phyloP scores from a whole-genome alignment of 2,329 filamentous ascomycete species.

The Chrysoporthe cubensis region DNA sequence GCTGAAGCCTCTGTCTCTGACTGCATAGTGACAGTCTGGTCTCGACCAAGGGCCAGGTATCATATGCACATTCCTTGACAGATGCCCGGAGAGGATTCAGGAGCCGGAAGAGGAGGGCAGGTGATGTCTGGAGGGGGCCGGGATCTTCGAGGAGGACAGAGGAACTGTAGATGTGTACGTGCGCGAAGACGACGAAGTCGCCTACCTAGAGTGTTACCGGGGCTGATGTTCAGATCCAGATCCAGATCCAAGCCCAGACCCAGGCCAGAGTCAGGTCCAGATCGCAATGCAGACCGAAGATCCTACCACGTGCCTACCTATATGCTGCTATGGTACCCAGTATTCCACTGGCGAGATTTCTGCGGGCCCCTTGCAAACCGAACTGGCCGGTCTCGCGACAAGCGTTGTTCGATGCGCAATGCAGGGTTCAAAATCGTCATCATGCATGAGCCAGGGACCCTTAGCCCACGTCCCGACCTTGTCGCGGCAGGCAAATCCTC shows the following conservation, averaged over 20 bases:
- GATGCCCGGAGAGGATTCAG: not conserved
- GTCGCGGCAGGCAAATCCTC: conserved; percentile 8
- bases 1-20: conserved; percentile 32
- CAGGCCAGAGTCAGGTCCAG: not conserved
- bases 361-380: conserved; percentile 1
- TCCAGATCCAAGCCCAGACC: not conserved
- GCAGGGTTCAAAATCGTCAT: conserved; percentile 9
- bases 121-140: not conserved
- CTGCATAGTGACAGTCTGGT: conserved; percentile 35
- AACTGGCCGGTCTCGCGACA: conserved; percentile 3
- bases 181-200: not conserved
- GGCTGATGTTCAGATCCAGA: not conserved
- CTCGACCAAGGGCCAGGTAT: not conserved
- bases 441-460: conserved; percentile 12
- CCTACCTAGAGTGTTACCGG: not conserved
- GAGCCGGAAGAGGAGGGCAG: not conserved
- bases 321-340: not conserved
- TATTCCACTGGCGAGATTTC: not conserved
- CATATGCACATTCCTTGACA: conserved; percentile 19
- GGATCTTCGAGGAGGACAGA: not conserved
- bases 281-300: not conserved
- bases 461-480: not conserved
- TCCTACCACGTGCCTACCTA: not conserved
- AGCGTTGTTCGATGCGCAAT: not conserved
- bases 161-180: not conserved